Base-by-base conservation (phyloP, 768 basidiomycete genomes). In the Auricularia heimuer region DNA sequence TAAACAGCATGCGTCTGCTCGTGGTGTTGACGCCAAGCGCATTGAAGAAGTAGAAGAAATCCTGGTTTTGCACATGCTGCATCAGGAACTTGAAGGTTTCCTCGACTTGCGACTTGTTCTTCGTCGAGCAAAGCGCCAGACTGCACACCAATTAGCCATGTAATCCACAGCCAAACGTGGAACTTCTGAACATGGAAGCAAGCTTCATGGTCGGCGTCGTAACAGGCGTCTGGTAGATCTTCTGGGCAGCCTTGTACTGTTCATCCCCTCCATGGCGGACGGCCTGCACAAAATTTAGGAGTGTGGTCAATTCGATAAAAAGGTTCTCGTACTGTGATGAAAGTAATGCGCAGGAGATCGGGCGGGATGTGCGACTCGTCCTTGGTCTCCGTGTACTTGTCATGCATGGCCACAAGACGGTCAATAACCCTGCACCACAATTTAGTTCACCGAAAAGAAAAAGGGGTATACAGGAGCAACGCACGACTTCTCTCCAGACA, bases 351-450 rank as follows among this genome's bases (percentile, higher is more conserved):
- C 68, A 88, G 82, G 58, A 98, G 75, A 76, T 98, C 95, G 34
- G 85, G 82, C 6, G 92, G 91, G 68, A 98, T 91, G 63, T 75
- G 78, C 0, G 87, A 87, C 69, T 88, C 84, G 71, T 96, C 90
- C 7, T 84, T 84, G 14, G 85, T 89, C 66, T 83, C 80, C 69
- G 88, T 73, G 72, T 86, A 92, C 35, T 82, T 76, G 42, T 78
- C 76, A 78, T 97, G 98, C 64, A 91, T 86, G 33, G 76, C 75
- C 69, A 80, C 77, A 62, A 96, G 77, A 71, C 92, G 89, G 60
- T 82, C 78, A 68, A 96, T 74, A n/a, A 90, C 88, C 60, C 90
- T 94, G 71, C 2, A 16, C 68, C 75, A 18, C 68, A 80, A 80
- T 60, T 29, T 29, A 29, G 29, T 29, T 29, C 29, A 29, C 29